Conservation (phyloP, 2,329 filamentous ascomycete species). For the Endoconidiophora polonica region DNA sequence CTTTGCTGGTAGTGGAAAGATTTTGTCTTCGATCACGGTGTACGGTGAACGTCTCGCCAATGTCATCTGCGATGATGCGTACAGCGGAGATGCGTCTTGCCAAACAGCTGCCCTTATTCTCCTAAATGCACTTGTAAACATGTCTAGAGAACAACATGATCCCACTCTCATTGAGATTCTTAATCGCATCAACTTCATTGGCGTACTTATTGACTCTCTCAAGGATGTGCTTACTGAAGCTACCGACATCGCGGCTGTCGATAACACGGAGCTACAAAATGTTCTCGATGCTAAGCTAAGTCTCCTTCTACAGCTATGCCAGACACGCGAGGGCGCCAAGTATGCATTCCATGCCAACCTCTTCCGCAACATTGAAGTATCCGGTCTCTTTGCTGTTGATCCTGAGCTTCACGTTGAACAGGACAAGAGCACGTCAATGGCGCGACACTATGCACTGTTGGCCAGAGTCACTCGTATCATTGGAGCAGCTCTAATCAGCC, state of each 20-base stretch:
- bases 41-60: conserved; percentile 68
- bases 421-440: conserved; percentile 51
- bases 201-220: conserved; percentile 76
- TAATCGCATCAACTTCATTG: conserved; percentile 76
- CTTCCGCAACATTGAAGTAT: conserved; percentile 64
- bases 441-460: conserved; percentile 71
- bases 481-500: conserved; percentile 61
- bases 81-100: conserved; percentile 63
- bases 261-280: conserved; percentile 28
- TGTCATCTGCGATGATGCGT: conserved; percentile 82
- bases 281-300: conserved; percentile 58
- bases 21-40: conserved; percentile 52
- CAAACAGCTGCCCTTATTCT: conserved; percentile 75
- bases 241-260: conserved; percentile 20
- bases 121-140: conserved; percentile 58
- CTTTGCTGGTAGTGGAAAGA: conserved; percentile 35
- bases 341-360: conserved; percentile 80
- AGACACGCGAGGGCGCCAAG: conserved; percentile 69
- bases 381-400: conserved; percentile 74
- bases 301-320: conserved; percentile 67
- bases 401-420: conserved; percentile 71
- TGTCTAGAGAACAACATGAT: conserved; percentile 57
- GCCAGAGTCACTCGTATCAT: conserved; percentile 68
- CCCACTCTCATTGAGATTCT: conserved; percentile 63
- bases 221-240: conserved; percentile 57